Evolutionary conservation across 495 filamentous ascomycete species (phyloP), one percentile per base, ranked within the genome.

Genomic region (Hypoxylon perforatum): DNA sequence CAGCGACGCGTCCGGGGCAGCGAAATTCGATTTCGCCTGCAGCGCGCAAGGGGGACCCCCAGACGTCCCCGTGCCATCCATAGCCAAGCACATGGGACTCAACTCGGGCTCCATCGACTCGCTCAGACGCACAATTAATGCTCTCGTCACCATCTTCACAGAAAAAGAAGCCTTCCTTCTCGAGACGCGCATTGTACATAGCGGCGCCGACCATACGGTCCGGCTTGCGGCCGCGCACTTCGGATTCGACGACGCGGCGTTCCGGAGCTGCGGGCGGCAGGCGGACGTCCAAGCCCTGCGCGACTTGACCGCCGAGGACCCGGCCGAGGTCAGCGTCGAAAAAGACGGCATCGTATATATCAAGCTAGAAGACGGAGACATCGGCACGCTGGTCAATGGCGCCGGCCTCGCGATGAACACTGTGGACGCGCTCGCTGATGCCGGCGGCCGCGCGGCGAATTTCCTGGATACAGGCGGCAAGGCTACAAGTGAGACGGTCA

Each of bases 361-460:
- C 68, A 88, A 76, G 49, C 75, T 86, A 5, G n/a, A 50, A 1
- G 28, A 57, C 3, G 60, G 61, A 10, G 83, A 80, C 46, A 85
- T 94, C 59, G 91, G 91, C 23, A 94, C 90, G 2, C 75, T 93
- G 30, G 91, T 94, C 58, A 96, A 96, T 70, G 93, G 93, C 42
- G 93, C 93, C 21, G 93, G 93, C 3, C 87, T 96, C 18, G 92
- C 92, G 9, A 96, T 97, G 92, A 96, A 96, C 76, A 96, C 93
- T 0, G 86, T 92, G 58, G 93, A 96, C 70, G 90, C 90, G 2
- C 85, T 96, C 6, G 81, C 84, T 3, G 76, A 85, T 38, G 86
- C 86, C 60, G 88, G 87, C 38, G 88, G 88, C 46, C 77, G 82
- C 42, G 87, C 86, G 23, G 84, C 92, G 25, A 96, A 96, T 61